Evolutionary conservation across 2,329 filamentous ascomycete genomes (phyloP), one percentile per base, ranked within the genome.

Genomic region (Magnaporthiopsis incrustans): DNA sequence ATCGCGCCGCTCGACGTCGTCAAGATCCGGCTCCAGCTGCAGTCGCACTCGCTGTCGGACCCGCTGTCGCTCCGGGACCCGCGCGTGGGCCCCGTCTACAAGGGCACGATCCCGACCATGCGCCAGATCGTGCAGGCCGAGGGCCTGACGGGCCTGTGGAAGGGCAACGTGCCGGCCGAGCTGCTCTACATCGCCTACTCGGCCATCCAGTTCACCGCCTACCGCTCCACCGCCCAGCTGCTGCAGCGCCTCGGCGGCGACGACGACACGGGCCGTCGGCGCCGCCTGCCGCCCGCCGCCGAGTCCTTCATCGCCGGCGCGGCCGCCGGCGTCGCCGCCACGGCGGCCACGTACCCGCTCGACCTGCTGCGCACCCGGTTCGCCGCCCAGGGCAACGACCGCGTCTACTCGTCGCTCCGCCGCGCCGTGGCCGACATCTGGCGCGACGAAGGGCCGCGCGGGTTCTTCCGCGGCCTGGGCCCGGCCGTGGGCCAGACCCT

Each of bases 111-210:
- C 57, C 82, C 84, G 14, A 96, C 92, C 1, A 80, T 96, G 73
- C 84, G 83, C 65, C 84, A 89, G 66, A 98, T 98, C 71, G 75
- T 94, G 62, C 80, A 79, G 33, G 82, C 92, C 71, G 95, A 99
- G 75, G 95, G 95, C 57, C 73, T 98, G 69, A 89, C 89, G 63
- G 90, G 87, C 35, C 84, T 99, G 68, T 99, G 95, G 95, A 98
- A 98, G 81, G 95, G 95, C 74, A 99, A 99, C 74, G 87, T 99
- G 65, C 93, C 95, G 56, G 95, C 95, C 62, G 95, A 98, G 81
- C 78, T 95, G 67, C 87, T 99, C 78, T 99, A 99, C 78, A 83
- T 99, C 68, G 89, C 87, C 75, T 99, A 98, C 78, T 89, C 91
- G 67, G 90, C 90, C 67, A 81, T 91, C 44, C 95, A 99, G 77